Base-by-base conservation (phyloP, 352 stramenopile species). In the Thalassiosira mediterranea region DNA sequence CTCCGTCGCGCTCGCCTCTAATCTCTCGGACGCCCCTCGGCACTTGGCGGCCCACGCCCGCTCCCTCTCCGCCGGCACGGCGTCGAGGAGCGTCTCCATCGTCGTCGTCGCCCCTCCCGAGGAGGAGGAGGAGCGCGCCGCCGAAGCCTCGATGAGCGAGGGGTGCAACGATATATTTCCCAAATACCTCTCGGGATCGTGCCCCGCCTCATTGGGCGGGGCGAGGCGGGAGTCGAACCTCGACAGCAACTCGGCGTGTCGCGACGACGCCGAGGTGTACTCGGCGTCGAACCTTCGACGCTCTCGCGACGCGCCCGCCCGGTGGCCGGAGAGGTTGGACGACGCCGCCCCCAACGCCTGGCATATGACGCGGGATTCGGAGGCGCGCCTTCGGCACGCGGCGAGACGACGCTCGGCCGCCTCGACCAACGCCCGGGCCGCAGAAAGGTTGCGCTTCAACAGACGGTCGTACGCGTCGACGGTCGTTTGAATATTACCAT, bases 271-370 rank as follows among this genome's bases (percentile, higher is more conserved):
- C 1, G 56, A 51, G 40, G 78, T 72, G 73, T 85, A 90, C 2
- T 76, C 37, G 8, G 78, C 34, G 10, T 58, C 76, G 48, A 90
- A 89, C 68, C 87, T 72, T 31, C 65, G 68, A 28, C 80, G 47
- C 19, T 84, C 84, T 19, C 86, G 46, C 10, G 73, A 29, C 17
- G 83, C 83, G 32, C 66, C 68, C 62, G 88, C 78, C n/a, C 85
- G 84, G 56, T 90, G 83, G 76, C 88, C 86, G 8, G 86, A 84
- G 23, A 90, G 63, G 69, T 91, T 91, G 1, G 80, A 89, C 23
- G 90, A 80, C 21, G 86, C 86, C 10, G 86, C 86, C 48, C 86
- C 44, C 25, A 91, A 61, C 23, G 86, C 83, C 60, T 82, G 28
- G 13, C 74, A 81, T 59, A 91, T 88, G 1, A 90, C 72, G 19